Percentiles rank a stretch among this genome's conserved stretches.
Conservation (phyloP, 805 yeast species). For the Wickerhamomyces subpelliculosus region DNA sequence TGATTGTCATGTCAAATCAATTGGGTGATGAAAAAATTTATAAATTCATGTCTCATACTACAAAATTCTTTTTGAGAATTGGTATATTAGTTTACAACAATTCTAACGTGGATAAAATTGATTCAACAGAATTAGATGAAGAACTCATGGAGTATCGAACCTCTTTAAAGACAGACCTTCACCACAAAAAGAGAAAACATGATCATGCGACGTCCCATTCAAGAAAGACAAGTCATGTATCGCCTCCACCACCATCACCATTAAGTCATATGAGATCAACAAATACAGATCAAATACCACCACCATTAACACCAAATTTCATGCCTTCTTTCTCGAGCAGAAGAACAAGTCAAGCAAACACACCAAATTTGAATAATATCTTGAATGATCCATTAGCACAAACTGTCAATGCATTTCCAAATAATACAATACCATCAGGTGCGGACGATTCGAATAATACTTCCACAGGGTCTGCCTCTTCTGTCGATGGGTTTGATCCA, state of each 20-base stretch:
- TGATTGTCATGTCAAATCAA: background rate
- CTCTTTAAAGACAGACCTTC: background rate
- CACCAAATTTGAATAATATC: background rate
- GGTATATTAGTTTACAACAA: conserved; percentile 15
- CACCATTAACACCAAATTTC: background rate
- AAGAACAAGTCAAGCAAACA: background rate
- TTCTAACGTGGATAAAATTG: conserved; percentile 2
- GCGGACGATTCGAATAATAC: too few species aligned
- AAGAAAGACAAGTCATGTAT: too few species aligned
- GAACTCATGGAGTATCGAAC: conserved; percentile 3
- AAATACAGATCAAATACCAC: background rate
- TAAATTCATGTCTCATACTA: background rate
- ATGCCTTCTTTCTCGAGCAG: background rate
- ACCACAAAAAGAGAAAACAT: background rate
- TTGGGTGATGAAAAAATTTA: background rate
- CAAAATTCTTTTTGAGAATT: conserved; percentile 14
- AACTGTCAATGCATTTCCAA: background rate
- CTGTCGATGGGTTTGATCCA: background rate
- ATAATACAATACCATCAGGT: too few species aligned
- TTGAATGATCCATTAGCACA: background rate
- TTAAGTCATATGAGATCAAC: background rate
- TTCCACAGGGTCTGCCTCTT: too few species aligned
- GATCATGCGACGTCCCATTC: background rate
- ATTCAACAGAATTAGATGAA: conserved; percentile 4
- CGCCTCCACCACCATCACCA: background rate